phyloP scores from a whole-genome alignment of 148 eudicot species.

The Rhododendron molle region DNA sequence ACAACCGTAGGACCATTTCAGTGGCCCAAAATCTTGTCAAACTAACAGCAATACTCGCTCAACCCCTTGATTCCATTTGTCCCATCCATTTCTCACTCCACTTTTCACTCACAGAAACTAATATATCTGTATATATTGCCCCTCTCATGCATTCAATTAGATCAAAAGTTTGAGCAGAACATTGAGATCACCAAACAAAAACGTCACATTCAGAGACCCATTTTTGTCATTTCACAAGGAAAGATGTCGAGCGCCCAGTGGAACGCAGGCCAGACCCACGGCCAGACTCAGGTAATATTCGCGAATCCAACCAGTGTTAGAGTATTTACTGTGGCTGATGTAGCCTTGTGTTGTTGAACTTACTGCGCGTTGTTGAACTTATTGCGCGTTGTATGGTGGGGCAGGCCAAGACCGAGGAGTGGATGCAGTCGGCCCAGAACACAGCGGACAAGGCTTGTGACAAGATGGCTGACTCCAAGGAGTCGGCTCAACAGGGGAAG shows the following conservation, averaged over 20 bases:
- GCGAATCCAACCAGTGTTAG: not conserved
- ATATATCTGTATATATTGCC: not conserved
- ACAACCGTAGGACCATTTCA: not conserved
- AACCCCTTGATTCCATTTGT: not conserved
- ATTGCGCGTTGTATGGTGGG: not conserved
- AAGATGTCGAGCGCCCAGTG: constrained; percentile 13
- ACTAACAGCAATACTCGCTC: not conserved
- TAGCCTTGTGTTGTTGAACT: not conserved
- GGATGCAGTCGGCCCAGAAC: constrained; percentile 11
- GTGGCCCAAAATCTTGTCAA: not conserved
- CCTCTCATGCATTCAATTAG: not conserved
- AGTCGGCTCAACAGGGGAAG: constrained; percentile 13
- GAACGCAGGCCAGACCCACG: constrained; percentile 14
- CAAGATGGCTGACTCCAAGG: constrained; percentile 4
- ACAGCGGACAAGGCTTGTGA: constrained; percentile 8
- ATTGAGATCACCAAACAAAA: not conserved
- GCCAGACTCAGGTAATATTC: constrained; percentile 16
- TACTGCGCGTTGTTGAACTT: not conserved
- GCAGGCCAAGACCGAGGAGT: constrained; percentile 19
- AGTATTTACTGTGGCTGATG: not conserved
- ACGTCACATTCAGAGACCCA: not conserved
- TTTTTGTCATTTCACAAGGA: not conserved
- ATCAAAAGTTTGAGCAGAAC: not conserved
- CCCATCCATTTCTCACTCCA: not conserved
- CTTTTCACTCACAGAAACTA: not conserved